Base-by-base conservation (phyloP, 805 yeast species). In the Starmera quercuum region DNA sequence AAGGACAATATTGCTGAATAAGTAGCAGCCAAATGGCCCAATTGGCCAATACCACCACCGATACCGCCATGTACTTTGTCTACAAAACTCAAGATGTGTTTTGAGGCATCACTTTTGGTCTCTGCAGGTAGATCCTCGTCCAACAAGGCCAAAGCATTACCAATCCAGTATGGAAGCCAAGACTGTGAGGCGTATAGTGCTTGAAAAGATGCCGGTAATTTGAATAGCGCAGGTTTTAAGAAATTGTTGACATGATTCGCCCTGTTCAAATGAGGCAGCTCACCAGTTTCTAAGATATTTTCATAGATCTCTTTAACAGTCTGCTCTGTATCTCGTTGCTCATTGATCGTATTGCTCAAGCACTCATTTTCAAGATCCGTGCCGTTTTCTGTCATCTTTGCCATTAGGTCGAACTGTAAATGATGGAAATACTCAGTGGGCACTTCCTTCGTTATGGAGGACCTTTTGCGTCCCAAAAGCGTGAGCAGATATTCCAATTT, bases 131-230 rank as follows among this genome's bases (percentile, higher is more conserved):
- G 37, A 3, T 35, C 39, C 3, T 22, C 56, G 2, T 68, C 68
- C 20, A 80, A 41, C 1, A 75, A 35, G 3, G 53, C 44, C 29
- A 67, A 45, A 0, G 78, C 65, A 51, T 85, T 86, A 29, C 72
- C 51, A 6, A 80, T 58, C 98, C 98, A 92, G 53, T 83, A 90
- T 2, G 83, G 38, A 49, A 90, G 60, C 97, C 97, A 92, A 0
- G 95, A 78, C 39, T 81, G 87, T n/a, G 92, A 83, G 0, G 97
- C 92, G 56, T 90, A 97, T 30, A 85, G 63, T 0, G 69, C 68
- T 4, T 54, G 36, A 36, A 53, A 44, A 36, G 39, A 28, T 15
- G 36, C 26, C 2, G 56, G 56, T 6, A 51, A 25, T 6, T 30
- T 34, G 4, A 48, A 47, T n/a, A 49, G 25, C 0, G 50, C 44